Percentiles rank a stretch among this genome's conserved stretches.
Conservation (phyloP, 192 early-diverging fungal species). For the Coemansia sp. region DNA sequence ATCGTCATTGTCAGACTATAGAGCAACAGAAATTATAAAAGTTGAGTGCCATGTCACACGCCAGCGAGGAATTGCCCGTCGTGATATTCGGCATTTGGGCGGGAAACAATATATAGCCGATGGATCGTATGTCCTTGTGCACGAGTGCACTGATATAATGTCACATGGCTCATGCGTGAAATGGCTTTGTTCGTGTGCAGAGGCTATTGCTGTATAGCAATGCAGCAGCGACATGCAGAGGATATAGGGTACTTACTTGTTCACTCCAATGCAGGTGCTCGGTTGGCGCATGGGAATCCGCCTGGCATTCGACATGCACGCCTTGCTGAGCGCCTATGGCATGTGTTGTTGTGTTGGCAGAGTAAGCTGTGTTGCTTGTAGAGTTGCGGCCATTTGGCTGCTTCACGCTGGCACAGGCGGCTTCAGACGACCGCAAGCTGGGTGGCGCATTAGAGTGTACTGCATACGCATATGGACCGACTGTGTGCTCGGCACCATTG, state of each 20-base stretch:
- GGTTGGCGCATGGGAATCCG: not conserved
- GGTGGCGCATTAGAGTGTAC: not conserved
- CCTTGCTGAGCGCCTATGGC: not conserved
- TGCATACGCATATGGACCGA: not conserved
- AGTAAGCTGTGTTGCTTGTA: not conserved
- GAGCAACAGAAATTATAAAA: not conserved
- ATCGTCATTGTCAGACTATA: not conserved
- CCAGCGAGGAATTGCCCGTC: not conserved
- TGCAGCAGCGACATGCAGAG: slow-evolving; percentile 11
- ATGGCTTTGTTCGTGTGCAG: not conserved
- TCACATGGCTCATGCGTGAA: not conserved
- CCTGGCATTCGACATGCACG: slow-evolving; percentile 1
- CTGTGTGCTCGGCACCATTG: not conserved
- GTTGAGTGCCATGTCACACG: not conserved
- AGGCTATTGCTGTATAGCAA: not conserved
- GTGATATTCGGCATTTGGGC: not conserved
- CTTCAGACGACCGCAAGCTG: not conserved
- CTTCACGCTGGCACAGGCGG: not conserved
- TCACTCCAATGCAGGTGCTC: slow-evolving; percentile 1
- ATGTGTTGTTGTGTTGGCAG: not conserved
- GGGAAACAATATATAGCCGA: not conserved
- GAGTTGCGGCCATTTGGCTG: not conserved
- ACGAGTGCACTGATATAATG: not conserved
- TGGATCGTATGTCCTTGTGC: not conserved
- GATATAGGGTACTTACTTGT: slow-evolving; percentile 5